Base-by-base conservation (phyloP, 2,329 filamentous ascomycete species). In the Plectosphaerella cucumerina region DNA sequence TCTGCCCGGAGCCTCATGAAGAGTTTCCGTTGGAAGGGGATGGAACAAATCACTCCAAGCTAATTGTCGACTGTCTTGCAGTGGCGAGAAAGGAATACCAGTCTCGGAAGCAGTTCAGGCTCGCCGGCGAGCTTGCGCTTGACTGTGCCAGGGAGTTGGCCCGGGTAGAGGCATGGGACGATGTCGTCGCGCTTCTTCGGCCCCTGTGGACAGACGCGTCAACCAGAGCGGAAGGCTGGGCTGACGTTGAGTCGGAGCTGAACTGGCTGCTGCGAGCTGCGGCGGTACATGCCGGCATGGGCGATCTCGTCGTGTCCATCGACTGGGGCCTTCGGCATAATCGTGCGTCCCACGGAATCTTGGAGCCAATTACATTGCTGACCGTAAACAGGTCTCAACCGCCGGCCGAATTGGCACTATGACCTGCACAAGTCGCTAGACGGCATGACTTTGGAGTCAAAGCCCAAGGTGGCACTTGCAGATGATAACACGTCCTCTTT, bases 251-350 rank as follows among this genome's bases (percentile, higher is more conserved):
- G 5, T 82, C 86, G 60, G 80, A 85, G 35, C 66, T 87, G 35
- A 75, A 77, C 46, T 86, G 83, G 81, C 69, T 75, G n/a, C 65
- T 86, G 51, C 73, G 84, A 55, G 71, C 74, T 52, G 83, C 80
- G 11, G 83, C 83, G 5, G 70, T 69, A 3, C 69, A 76, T 53
- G 69, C 71, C 44, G 75, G 75, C 8, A 75, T 80, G 48, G 75
- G 74, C 9, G 77, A 80, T 48, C 68, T 85, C 26, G 72, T 86
- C 9, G 66, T 87, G 34, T 74, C 81, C 23, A 77, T 85, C 47
- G 82, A 86, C 59, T 86, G 85, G 80, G 84, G 87, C 60, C 69
- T 87, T 43, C 70, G 86, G 63, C 74, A 81, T 52, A 76, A 66
- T 43, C 73, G 82, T 84, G 67, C 63, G 80, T 6, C n/a, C 21